These are phyloP conservation scores for Pisolithus orientalis DNA, from an alignment of 768 basidiomycete species.

Conservation along the genomic window DNA sequence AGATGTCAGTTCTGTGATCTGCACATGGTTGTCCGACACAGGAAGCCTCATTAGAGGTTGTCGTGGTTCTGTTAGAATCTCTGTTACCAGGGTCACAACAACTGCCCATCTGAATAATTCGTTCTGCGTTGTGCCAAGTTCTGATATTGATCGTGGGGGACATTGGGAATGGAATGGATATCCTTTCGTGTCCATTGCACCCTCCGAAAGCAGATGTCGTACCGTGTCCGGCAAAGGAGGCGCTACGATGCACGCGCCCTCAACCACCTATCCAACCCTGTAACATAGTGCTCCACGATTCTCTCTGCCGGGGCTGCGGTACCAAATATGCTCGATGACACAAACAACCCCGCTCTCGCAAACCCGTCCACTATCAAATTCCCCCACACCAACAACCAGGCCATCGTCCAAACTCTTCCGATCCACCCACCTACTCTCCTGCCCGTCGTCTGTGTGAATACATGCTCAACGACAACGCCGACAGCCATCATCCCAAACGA, in stretches of 20 bases:
- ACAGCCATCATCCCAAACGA: slow-evolving; percentile 53
- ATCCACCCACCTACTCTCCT: slow-evolving; percentile 21
- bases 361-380: slow-evolving; percentile 19
- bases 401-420: slow-evolving; percentile 32
- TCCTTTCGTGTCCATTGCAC: too few relatives aligned
- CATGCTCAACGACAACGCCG: slow-evolving; percentile 42
- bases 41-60: too few relatives aligned
- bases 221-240: too few relatives aligned
- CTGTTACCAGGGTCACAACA: too few relatives aligned
- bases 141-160: too few relatives aligned
- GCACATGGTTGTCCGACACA: too few relatives aligned
- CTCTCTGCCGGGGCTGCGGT: slow-evolving; percentile 1
- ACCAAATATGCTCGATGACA: slow-evolving; percentile 6
- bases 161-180: too few relatives aligned
- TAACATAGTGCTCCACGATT: slow-evolving; percentile 5
- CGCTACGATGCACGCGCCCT: background rate
- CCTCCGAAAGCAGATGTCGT: too few relatives aligned
- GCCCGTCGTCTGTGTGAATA: slow-evolving; percentile 18
- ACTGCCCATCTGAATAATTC: too few relatives aligned
- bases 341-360: slow-evolving; percentile 8
- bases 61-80: too few relatives aligned
- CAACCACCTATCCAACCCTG: slow-evolving; percentile 11
- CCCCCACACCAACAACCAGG: slow-evolving; percentile 22
- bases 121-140: too few relatives aligned
- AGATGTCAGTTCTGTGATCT: too few relatives aligned